These are phyloP conservation scores for Nemania abortiva DNA, from an alignment of 2,329 filamentous ascomycete species.

Conservation along the genomic window DNA sequence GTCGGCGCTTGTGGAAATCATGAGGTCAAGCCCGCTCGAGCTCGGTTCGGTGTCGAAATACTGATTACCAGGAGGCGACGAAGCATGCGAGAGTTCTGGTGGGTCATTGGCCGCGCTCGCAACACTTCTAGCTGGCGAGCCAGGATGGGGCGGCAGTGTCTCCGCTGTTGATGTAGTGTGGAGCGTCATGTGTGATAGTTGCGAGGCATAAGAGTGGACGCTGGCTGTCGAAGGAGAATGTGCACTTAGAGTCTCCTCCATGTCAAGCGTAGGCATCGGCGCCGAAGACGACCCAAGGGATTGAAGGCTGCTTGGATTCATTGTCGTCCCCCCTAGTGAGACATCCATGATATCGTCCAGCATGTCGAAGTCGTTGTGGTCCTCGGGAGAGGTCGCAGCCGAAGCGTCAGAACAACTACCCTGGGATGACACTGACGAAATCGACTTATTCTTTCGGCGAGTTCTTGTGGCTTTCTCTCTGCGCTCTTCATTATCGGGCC, in stretches of 20 bases:
- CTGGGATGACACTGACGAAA: slow-evolving; percentile 62
- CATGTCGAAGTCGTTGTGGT: slow-evolving; percentile 57
- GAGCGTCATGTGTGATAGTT: slow-evolving; percentile 50
- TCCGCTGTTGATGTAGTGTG: slow-evolving; percentile 57
- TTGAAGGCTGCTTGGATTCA: slow-evolving; percentile 55
- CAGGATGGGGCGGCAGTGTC: slow-evolving; percentile 38
- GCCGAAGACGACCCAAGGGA: slow-evolving; percentile 53
- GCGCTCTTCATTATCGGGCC: slow-evolving; percentile 68
- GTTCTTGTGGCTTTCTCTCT: slow-evolving; percentile 69
- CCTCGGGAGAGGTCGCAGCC: slow-evolving; percentile 63
- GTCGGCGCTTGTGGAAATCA: slow-evolving; percentile 51
- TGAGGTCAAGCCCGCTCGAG: slow-evolving; percentile 48
- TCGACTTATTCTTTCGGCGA: slow-evolving; percentile 68
- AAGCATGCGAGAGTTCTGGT: slow-evolving; percentile 71
- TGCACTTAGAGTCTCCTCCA: slow-evolving; percentile 47
- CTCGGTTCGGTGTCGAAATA: slow-evolving; percentile 63
- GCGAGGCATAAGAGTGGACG: slow-evolving; percentile 62
- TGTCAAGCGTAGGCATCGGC: slow-evolving; percentile 54
- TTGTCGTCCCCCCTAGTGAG: slow-evolving; percentile 53
- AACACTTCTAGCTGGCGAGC: slow-evolving; percentile 57
- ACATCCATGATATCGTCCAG: slow-evolving; percentile 64
- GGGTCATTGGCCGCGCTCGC: slow-evolving; percentile 68
- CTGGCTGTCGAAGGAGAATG: slow-evolving; percentile 60
- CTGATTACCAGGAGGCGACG: slow-evolving; percentile 64
- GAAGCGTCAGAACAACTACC: slow-evolving; percentile 70